phyloP scores from a whole-genome alignment of 1,284 basidiomycete genomes.

The Tremellales sp. region DNA sequence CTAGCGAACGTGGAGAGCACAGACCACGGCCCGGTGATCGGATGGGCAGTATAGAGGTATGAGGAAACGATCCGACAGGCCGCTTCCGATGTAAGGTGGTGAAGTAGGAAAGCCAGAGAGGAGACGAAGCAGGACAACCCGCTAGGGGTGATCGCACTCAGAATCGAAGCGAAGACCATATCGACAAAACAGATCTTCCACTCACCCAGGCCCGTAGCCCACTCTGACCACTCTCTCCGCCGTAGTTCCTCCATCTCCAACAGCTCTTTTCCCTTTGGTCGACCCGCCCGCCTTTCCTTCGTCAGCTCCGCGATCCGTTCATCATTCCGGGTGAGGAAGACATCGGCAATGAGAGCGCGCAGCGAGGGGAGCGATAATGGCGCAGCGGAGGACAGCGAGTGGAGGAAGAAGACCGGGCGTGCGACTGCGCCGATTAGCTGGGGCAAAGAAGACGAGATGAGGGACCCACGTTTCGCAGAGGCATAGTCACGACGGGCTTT shows the following conservation, averaged over 20 bases:
- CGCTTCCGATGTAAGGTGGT: no score
- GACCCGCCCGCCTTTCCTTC: conserved; percentile 63
- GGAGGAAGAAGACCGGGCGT: conserved; percentile 73
- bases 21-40: no score
- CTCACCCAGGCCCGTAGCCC: conserved; percentile 78
- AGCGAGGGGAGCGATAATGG: conserved; percentile 64
- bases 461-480: conserved; percentile 26
- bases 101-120: conserved; percentile 7
- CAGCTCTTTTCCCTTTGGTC: conserved; percentile 70
- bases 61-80: no score
- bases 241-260: conserved; percentile 68
- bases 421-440: conserved; percentile 53
- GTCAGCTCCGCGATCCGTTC: conserved; percentile 62
- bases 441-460: not conserved
- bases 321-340: conserved; percentile 73
- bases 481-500: conserved; percentile 53
- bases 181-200: conserved; percentile 14
- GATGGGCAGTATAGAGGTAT: no score
- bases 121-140: conserved; percentile 5
- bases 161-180: not conserved
- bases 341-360: conserved; percentile 62
- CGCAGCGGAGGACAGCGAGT: conserved; percentile 59
- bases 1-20: no score
- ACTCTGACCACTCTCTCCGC: conserved; percentile 64
- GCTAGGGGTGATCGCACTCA: not conserved